Evolutionary conservation across 1,284 basidiomycete species (phyloP).

Genomic region (Mycosarcoma maydis): DNA sequence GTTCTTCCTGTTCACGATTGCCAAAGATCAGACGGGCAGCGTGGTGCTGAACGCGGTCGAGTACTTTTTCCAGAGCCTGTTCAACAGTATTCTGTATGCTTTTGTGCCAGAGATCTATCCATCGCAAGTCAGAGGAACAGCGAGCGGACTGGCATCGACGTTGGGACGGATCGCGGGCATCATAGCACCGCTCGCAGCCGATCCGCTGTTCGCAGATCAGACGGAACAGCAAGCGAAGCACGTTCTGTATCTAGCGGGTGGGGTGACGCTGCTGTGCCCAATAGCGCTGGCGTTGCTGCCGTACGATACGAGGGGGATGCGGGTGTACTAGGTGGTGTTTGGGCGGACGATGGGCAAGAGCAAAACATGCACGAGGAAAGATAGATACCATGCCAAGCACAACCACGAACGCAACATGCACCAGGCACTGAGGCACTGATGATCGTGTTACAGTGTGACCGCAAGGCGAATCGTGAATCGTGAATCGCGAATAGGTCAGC

Average conservation of each 20-base stretch:
- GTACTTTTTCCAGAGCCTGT: slow-evolving; percentile 67
- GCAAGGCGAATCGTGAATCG: too few relatives aligned
- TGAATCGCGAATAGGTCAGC: too few relatives aligned
- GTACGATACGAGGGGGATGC: slow-evolving; percentile 52
- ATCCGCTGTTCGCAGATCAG: slow-evolving; percentile 74
- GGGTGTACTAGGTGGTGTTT: slow-evolving; percentile 23
- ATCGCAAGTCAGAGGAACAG: slow-evolving; percentile 67
- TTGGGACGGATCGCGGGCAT: slow-evolving; percentile 67
- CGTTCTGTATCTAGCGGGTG: slow-evolving; percentile 54
- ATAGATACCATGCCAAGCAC: too few relatives aligned
- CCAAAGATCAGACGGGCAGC: slow-evolving; percentile 44
- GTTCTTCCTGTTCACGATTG: slow-evolving; percentile 68
- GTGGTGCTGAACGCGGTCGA: slow-evolving; percentile 67
- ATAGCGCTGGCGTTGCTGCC: slow-evolving; percentile 52
- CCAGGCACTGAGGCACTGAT: too few relatives aligned
- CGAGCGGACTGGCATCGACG: slow-evolving; percentile 66
- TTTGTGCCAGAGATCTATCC: slow-evolving; percentile 69
- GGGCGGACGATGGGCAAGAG: background rate
- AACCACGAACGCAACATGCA: too few relatives aligned
- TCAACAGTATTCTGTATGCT: slow-evolving; percentile 69
- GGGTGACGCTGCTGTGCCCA: slow-evolving; percentile 50
- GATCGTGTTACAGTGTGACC: too few relatives aligned
- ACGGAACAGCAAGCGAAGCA: slow-evolving; percentile 40
- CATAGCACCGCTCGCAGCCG: slow-evolving; percentile 67
- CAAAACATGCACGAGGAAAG: too few relatives aligned